Base-by-base conservation (phyloP, 352 stramenopile genomes). In the Globisporangium okanoganense region DNA sequence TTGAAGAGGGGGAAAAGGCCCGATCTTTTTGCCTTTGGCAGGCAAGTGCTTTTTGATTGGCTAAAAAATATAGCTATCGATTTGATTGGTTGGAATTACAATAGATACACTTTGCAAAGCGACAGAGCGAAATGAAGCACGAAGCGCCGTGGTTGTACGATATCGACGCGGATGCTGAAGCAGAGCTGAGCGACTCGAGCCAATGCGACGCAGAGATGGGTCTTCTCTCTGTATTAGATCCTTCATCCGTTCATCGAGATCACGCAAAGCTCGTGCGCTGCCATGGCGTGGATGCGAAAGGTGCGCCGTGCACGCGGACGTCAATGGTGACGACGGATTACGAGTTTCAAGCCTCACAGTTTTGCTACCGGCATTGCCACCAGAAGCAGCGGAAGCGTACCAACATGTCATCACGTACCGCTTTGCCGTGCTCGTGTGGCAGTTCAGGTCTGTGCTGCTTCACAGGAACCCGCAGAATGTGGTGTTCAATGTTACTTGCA, bases 111-210 rank as follows among this genome's bases (percentile, higher is more conserved):
- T n/a, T 43, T 56, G 24, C 49, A 9, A 41, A 43, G 14, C 13
- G 2, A 0, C 27, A 54, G 9, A 14, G 18, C n/a, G 50, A 56
- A 44, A 56, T 56, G 50, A 31, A 25, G n/a, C 25, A 13, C 35
- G 20, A 56, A 44, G 50, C 62, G 27, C 62, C 40, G 44, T 69
- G 56, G 62, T 51, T 69, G 16, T 61, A 69, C 13, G 54, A 58
- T 31, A 43, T 56, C 36, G 57, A 64, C 4, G 49, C 41, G 24
- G 38, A 44, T 7, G 48, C 40, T 2, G 31, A 33, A 5, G 38
- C n/a, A 25, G 49, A 56, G 58, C 33, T 41, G 31, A 25, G 48
- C 16, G 27, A 40, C 7, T 22, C n/a, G n/a, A 9, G 13, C 3
- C 7, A 54, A 16, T 13, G 16, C 18, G 48, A 18, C 3, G 7